These are phyloP conservation scores for Opeltia flavorubescens DNA, from an alignment of 495 filamentous ascomycete species.

Conservation along the genomic window DNA sequence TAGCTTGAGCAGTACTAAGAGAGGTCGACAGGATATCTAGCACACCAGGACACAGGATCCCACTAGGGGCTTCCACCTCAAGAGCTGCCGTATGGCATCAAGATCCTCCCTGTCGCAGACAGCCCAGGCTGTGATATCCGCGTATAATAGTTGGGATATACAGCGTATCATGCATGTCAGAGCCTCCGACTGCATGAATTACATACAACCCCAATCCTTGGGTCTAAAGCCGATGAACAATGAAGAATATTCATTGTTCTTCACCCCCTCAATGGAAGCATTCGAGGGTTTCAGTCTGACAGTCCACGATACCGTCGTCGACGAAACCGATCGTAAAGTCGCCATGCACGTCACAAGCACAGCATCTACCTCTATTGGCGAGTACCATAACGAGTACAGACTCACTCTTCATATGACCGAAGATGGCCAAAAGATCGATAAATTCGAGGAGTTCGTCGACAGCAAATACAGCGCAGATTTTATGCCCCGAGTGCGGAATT, in stretches of 20 bases:
- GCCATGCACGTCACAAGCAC: slow-evolving; percentile 16
- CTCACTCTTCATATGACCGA: slow-evolving; percentile 18
- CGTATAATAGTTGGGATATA: background rate
- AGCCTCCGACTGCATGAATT: background rate
- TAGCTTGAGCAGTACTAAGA: too few species aligned
- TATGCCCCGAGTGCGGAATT: background rate
- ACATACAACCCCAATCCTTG: background rate
- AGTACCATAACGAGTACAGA: slow-evolving; percentile 23
- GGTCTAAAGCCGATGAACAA: background rate
- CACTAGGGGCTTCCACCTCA: too few species aligned
- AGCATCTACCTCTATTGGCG: slow-evolving; percentile 15
- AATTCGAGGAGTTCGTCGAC: slow-evolving; percentile 21
- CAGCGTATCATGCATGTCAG: background rate
- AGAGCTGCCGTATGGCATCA: too few species aligned
- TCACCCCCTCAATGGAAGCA: background rate
- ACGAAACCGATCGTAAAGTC: background rate
- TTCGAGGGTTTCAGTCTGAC: background rate
- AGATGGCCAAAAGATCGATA: slow-evolving; percentile 17
- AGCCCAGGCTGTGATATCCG: background rate
- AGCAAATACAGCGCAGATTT: slow-evolving; percentile 11
- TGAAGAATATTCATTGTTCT: background rate
- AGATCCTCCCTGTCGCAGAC: too few species aligned
- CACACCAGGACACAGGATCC: too few species aligned
- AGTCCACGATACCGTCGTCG: background rate
- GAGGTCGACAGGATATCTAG: too few species aligned